Evolutionary conservation across 1,284 basidiomycete genomes (phyloP).

Genomic region (Ceratobasidium sp.): DNA sequence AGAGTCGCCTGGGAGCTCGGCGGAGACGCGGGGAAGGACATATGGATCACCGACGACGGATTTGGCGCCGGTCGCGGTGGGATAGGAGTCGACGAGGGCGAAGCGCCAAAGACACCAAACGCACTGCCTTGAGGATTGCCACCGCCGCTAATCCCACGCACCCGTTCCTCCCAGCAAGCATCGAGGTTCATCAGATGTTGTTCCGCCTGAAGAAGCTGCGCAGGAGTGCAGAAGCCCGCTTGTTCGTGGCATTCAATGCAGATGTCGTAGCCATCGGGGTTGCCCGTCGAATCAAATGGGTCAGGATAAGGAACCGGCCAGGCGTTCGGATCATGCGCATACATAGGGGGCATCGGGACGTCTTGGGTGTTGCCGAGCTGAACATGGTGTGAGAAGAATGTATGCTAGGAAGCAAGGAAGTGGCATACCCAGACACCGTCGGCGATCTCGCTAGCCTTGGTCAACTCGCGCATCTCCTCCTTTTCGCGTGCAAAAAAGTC

Average conservation of each 20-base stretch:
- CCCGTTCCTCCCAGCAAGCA: constrained; percentile 60
- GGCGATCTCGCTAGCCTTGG: constrained; percentile 82
- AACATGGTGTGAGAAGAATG: background rate
- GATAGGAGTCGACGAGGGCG: constrained; percentile 45
- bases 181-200: constrained; percentile 74
- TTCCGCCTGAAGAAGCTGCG: constrained; percentile 74
- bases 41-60: constrained; percentile 68
- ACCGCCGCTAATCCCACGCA: constrained; percentile 46
- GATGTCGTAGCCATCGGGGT: constrained; percentile 78
- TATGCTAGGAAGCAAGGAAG: background rate
- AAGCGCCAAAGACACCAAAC: constrained; percentile 31
- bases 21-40: constrained; percentile 46
- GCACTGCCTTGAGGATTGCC: constrained; percentile 35
- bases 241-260: constrained; percentile 88
- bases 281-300: constrained; percentile 69
- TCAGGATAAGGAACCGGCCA: constrained; percentile 49
- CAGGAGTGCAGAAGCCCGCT: constrained; percentile 70
- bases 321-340: constrained; percentile 39
- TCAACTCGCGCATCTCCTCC: constrained; percentile 90
- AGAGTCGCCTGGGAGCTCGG: constrained; percentile 55
- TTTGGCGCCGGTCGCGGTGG: constrained; percentile 72
- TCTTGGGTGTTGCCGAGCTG: constrained; percentile 80
- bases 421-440: constrained; percentile 62
- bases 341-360: constrained; percentile 63
- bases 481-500: constrained; percentile 82